These are phyloP conservation scores for Penicillium psychrofluorescens DNA, from an alignment of 495 filamentous ascomycete species.

Conservation along the genomic window DNA sequence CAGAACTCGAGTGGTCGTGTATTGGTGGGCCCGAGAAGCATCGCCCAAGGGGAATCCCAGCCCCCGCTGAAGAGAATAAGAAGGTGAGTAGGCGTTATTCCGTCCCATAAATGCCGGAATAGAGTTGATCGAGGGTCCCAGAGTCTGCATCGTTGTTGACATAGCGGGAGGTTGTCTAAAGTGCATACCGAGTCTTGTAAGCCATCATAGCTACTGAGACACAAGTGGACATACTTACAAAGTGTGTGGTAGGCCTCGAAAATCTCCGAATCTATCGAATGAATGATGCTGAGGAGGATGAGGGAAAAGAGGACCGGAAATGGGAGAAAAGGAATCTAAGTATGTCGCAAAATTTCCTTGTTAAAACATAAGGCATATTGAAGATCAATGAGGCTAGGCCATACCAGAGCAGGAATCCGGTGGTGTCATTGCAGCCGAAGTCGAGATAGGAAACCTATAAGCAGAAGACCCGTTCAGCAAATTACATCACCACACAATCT, in stretches of 20 bases:
- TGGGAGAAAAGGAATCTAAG: constrained; percentile 34
- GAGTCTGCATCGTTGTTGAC: constrained; percentile 26
- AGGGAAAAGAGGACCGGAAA: constrained; percentile 30
- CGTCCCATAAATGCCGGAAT: constrained; percentile 26
- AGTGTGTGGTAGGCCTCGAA: constrained; percentile 28
- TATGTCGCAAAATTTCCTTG: not conserved
- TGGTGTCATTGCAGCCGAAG: constrained; percentile 40
- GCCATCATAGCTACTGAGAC: constrained; percentile 2
- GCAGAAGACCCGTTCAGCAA: constrained; percentile 16
- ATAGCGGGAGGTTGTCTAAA: constrained; percentile 33
- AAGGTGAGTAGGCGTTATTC: constrained; percentile 26
- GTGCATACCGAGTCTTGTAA: constrained; percentile 6
- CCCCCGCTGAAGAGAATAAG: constrained; percentile 28
- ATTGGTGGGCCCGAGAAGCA: constrained; percentile 24
- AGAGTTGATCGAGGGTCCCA: constrained; percentile 16
- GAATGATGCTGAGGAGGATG: constrained; percentile 25
- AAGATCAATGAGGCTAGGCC: constrained; percentile 8
- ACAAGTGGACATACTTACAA: constrained; percentile 25
- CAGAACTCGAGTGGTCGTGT: constrained; percentile 25
- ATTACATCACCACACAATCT: constrained; percentile 10
- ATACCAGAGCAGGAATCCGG: constrained; percentile 42
- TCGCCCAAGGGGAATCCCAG: constrained; percentile 27
- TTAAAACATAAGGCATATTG: constrained; percentile 11
- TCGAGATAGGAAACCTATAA: constrained; percentile 32
- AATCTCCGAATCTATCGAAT: constrained; percentile 38